Conservation (phyloP, 2,329 filamentous ascomycete genomes). For the Xylaria sp. region DNA sequence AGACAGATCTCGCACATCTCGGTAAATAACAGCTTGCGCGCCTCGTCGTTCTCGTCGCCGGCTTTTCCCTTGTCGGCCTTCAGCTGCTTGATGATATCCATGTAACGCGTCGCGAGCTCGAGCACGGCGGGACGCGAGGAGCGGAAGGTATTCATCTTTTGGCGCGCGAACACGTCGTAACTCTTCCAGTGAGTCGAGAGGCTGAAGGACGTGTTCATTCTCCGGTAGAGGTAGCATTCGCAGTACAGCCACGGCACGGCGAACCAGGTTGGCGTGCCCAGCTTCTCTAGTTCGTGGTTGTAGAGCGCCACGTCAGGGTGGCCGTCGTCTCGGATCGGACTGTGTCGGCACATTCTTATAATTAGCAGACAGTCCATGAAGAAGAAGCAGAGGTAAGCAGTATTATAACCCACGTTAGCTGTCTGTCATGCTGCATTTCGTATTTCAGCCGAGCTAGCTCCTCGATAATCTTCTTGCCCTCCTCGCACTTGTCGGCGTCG, state of each 20-base stretch:
- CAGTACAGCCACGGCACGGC: constrained; percentile 87
- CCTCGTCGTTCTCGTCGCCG: constrained; percentile 65
- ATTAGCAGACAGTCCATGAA: neutral
- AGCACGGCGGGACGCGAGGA: constrained; percentile 88
- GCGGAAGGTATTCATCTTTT: constrained; percentile 92
- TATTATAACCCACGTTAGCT: constrained; percentile 70
- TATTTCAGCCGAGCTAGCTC: constrained; percentile 88
- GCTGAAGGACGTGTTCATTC: constrained; percentile 82
- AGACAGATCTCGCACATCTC: constrained; percentile 98
- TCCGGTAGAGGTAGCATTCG: constrained; percentile 95
- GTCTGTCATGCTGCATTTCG: constrained; percentile 89
- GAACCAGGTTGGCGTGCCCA: constrained; percentile 83
- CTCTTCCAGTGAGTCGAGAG: constrained; percentile 84
- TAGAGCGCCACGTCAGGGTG: constrained; percentile 80
- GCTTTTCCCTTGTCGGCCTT: constrained; percentile 63
- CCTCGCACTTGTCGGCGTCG: constrained; percentile 73
- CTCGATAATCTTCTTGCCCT: constrained; percentile 88
- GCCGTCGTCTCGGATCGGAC: constrained; percentile 81
- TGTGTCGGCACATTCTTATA: constrained; percentile 49
- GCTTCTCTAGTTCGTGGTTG: constrained; percentile 83
- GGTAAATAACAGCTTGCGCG: constrained; percentile 81
- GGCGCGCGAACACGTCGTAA: constrained; percentile 89
- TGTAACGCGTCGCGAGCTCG: constrained; percentile 83
- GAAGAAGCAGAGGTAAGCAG: neutral
- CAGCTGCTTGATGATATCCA: constrained; percentile 76